Evolutionary conservation across 2,329 filamentous ascomycete species (phyloP).

Genomic region (Aspergillus ruber): DNA sequence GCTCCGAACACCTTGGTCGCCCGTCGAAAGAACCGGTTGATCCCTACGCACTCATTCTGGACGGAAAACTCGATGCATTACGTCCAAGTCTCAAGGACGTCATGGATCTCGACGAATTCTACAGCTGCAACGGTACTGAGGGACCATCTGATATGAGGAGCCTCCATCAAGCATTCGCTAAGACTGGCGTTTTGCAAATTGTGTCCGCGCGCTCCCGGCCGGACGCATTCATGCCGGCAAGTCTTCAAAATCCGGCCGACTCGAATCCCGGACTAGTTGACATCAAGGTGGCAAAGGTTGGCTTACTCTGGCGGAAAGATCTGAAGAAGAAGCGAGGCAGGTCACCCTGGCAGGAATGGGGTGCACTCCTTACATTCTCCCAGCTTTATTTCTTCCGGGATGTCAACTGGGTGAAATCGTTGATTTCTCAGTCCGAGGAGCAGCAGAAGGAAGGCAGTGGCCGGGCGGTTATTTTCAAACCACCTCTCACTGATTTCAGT

Average conservation of each 20-base stretch:
- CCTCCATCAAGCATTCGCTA: slow-evolving; percentile 82
- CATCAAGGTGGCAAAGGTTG: slow-evolving; percentile 95
- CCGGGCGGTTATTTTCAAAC: slow-evolving; percentile 79
- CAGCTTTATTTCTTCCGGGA: slow-evolving; percentile 97
- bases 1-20: slow-evolving; percentile 58
- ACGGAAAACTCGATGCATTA: slow-evolving; percentile 75
- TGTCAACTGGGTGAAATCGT: slow-evolving; percentile 79
- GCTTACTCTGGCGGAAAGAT: slow-evolving; percentile 90
- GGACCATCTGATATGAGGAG: slow-evolving; percentile 70
- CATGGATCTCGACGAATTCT: slow-evolving; percentile 86
- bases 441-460: slow-evolving; percentile 73
- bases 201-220: slow-evolving; percentile 88
- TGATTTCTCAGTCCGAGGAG: slow-evolving; percentile 81
- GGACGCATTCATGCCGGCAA: slow-evolving; percentile 90
- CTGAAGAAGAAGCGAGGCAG: slow-evolving; percentile 86
- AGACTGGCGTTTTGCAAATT: slow-evolving; percentile 87
- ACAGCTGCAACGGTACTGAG: slow-evolving; percentile 75
- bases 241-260: slow-evolving; percentile 74
- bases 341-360: slow-evolving; percentile 99
- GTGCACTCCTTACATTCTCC: slow-evolving; percentile 89
- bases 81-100: slow-evolving; percentile 85
- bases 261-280: slow-evolving; percentile 90
- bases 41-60: slow-evolving; percentile 89
- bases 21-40: slow-evolving; percentile 79
- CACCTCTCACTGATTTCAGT: slow-evolving; percentile 85